A percentile compares a stretch with the other conserved stretches of the same genome.
These are phyloP conservation scores for Sodiomyces alkalinus DNA, from an alignment of 2,329 filamentous ascomycete genomes.

Conservation along the genomic window DNA sequence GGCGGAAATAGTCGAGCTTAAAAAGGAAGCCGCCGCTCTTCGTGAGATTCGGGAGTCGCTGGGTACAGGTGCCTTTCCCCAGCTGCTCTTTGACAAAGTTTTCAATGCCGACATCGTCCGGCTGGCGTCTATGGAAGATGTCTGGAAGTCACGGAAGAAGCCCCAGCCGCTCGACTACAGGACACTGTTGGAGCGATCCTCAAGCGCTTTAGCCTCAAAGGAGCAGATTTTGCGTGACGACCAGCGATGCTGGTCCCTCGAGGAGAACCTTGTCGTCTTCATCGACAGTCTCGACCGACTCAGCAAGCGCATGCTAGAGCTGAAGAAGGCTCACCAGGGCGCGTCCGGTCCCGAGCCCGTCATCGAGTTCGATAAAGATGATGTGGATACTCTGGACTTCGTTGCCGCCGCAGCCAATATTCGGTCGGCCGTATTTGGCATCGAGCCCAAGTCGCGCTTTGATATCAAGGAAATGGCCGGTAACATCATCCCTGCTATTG, in stretches of 20 bases:
- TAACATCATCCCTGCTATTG: constrained; percentile 97
- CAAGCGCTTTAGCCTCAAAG: constrained; percentile 30
- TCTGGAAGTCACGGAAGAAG: constrained; percentile 77
- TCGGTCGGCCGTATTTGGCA: constrained; percentile 75
- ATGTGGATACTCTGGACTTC: constrained; percentile 88
- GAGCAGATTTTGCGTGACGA: constrained; percentile 46
- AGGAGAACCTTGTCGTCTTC: constrained; percentile 78
- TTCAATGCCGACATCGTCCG: constrained; percentile 75
- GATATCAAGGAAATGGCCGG: constrained; percentile 99
- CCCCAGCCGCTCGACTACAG: constrained; percentile 63
- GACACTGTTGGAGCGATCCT: constrained; percentile 36
- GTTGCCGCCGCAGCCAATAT: constrained; percentile 84
- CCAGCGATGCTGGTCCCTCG: constrained; percentile 65
- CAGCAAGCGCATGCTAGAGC: constrained; percentile 53
- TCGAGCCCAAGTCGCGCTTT: constrained; percentile 79
- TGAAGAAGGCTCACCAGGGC: constrained; percentile 33
- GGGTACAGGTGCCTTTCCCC: constrained; percentile 61
- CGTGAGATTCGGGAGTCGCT: constrained; percentile 71
- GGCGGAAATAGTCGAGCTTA: constrained; percentile 76
- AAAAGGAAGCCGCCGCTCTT: constrained; percentile 68
- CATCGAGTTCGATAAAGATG: constrained; percentile 92
- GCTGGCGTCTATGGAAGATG: constrained; percentile 75
- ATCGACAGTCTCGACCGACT: constrained; percentile 68
- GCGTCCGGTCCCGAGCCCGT: constrained; percentile 41
- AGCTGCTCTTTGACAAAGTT: constrained; percentile 82